Evolutionary conservation across 257 asterid species (phyloP).

Genomic region (Scutellaria minor): DNA sequence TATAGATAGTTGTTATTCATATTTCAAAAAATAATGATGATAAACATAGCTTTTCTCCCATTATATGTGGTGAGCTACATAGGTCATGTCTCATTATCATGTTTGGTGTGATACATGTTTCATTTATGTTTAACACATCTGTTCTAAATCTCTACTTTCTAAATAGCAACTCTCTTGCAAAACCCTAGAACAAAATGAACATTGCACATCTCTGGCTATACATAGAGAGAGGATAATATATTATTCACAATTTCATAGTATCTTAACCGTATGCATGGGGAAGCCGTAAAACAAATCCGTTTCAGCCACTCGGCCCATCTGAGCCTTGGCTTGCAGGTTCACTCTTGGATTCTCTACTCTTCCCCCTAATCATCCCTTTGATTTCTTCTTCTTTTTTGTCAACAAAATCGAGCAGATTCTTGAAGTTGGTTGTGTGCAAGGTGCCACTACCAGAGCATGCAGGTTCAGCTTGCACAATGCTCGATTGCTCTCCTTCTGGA

Average conservation of each 20-base stretch:
- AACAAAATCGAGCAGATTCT: slow-evolving; percentile 54
- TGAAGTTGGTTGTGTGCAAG: slow-evolving; percentile 47
- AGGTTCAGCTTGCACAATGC: slow-evolving; percentile 37
- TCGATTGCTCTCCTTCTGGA: slow-evolving; percentile 44
- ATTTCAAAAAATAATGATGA: too few relatives aligned
- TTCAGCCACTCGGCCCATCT: slow-evolving; percentile 47
- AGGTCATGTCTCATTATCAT: background rate
- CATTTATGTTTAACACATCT: background rate
- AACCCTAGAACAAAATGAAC: background rate
- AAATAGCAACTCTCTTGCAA: background rate
- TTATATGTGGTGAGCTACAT: too few relatives aligned
- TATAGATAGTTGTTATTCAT: background rate
- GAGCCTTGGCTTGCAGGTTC: slow-evolving; percentile 37
- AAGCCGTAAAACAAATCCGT: background rate
- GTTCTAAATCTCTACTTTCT: background rate
- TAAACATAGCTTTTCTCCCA: too few relatives aligned
- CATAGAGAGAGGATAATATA: background rate
- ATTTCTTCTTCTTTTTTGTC: slow-evolving; percentile 72
- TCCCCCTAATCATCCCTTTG: slow-evolving; percentile 56
- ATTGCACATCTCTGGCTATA: slow-evolving; percentile 18
- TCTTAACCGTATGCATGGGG: too few relatives aligned
- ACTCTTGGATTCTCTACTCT: slow-evolving; percentile 46
- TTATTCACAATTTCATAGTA: background rate
- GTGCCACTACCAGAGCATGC: slow-evolving; percentile 13
- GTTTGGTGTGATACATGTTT: background rate